Conservation (phyloP, 768 basidiomycete species). For the Hygrophorus pudorinus region DNA sequence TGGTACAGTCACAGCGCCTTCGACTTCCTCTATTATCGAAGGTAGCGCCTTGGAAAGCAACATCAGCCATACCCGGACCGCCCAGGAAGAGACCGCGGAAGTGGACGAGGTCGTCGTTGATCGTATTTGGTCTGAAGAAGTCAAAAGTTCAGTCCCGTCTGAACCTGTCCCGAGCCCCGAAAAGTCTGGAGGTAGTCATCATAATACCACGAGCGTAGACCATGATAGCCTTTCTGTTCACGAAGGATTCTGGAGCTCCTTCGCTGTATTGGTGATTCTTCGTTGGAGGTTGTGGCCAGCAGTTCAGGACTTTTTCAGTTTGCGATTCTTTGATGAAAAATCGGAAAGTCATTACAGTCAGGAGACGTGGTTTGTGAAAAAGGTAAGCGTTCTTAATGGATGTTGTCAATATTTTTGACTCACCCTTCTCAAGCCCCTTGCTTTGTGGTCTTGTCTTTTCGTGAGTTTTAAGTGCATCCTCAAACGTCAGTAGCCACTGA, state of each 20-base stretch:
- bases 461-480: slow-evolving; percentile 23
- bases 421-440: slow-evolving; percentile 31
- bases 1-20: slow-evolving; percentile 45
- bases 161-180: slow-evolving; percentile 40
- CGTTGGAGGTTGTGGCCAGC: slow-evolving; percentile 51
- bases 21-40: slow-evolving; percentile 41
- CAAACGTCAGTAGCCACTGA: no score
- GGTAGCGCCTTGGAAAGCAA: slow-evolving; percentile 33
- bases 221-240: slow-evolving; percentile 22
- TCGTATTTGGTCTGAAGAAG: slow-evolving; percentile 53
- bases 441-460: slow-evolving; percentile 55
- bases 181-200: slow-evolving; percentile 37
- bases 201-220: slow-evolving; percentile 20
- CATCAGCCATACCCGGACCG: slow-evolving; percentile 15
- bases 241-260: slow-evolving; percentile 26
- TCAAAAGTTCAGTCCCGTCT: slow-evolving; percentile 43
- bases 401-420: neutral
- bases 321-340: slow-evolving; percentile 48
- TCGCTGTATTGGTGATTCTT: slow-evolving; percentile 29
- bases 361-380: slow-evolving; percentile 69
- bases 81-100: slow-evolving; percentile 24
- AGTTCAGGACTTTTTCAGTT: slow-evolving; percentile 46
- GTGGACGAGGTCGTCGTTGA: slow-evolving; percentile 75
- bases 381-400: slow-evolving; percentile 14
- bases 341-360: slow-evolving; percentile 36